Base-by-base conservation (phyloP, 306 rosid species). In the Trichosanthes cucumerina region DNA sequence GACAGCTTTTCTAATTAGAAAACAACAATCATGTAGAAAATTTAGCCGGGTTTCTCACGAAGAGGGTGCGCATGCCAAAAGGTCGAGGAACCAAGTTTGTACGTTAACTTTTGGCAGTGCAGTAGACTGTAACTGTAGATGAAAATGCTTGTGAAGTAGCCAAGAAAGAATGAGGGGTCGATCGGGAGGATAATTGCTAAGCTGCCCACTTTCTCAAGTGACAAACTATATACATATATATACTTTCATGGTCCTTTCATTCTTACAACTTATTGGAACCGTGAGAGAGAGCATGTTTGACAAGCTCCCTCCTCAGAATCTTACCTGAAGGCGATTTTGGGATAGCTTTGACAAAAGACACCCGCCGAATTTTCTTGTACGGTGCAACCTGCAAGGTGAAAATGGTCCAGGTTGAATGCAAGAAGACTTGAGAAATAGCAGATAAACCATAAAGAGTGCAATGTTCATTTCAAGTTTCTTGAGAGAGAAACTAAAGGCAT, bases 301-400 rank as follows among this genome's bases (percentile, higher is more conserved):
- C 86, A 21, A 92, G 88, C 80, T 91, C 96, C 71, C 93, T 89
- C 82, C 97, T 95, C 85, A 91, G 86, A 79, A 92, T 92, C 90
- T 95, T 95, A 7, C 97, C 97, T 0, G 97, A 84, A 0, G 92
- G 91, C 80, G 91, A 86, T 86, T 95, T 95, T 5, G 97, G 97
- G 33, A 92, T 92, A 3, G 93, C 76, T 79, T 86, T 86, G 57
- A 88, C 75, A 81, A 92, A 91, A 16, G 91, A 82, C 7, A 95
- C 93, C 2, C 91, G 92, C 2, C 97, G 83, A 34, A 95, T 86
- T 85, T 95, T 95, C 90, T 95, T 92, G 93, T 95, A 92, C 1
- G 97, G 97, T 1, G 97, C 80, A 72, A 95, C 99, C 99, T 95
- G 86, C 80, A 82, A 81, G 7, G 82, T 65, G 46, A 24, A 78